These are phyloP conservation scores for Monosporascus ibericus DNA, from an alignment of 2,329 filamentous ascomycete species.

Conservation along the genomic window DNA sequence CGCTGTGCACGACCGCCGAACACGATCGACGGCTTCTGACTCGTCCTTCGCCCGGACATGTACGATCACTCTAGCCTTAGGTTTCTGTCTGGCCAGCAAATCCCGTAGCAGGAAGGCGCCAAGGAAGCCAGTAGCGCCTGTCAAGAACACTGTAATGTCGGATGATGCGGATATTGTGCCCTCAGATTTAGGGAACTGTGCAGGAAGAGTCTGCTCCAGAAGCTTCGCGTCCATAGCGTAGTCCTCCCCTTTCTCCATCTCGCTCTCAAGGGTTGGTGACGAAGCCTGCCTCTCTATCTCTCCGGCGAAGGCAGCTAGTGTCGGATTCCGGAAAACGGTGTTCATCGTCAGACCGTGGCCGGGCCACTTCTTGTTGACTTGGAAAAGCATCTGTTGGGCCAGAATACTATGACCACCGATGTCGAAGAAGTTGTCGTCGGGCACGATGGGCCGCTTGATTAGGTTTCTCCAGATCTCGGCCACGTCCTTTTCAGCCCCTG, in stretches of 20 bases:
- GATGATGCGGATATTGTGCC: conserved; percentile 45
- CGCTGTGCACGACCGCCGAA: neutral
- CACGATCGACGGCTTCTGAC: neutral
- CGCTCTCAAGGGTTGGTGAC: neutral
- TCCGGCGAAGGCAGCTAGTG: neutral
- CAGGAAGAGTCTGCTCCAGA: neutral
- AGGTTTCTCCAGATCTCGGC: conserved; percentile 58
- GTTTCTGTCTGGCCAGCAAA: neutral
- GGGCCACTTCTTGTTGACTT: conserved; percentile 32
- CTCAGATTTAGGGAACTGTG: conserved; percentile 35
- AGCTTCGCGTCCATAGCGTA: neutral
- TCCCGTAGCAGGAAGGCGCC: neutral
- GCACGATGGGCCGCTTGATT: conserved; percentile 50
- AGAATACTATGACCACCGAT: conserved; percentile 67
- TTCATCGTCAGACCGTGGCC: neutral
- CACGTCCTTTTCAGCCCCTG: conserved; percentile 50
- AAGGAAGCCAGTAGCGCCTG: neutral
- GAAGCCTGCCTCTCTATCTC: neutral
- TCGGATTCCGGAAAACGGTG: neutral
- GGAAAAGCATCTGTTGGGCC: conserved; percentile 64
- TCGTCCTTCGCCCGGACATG: neutral
- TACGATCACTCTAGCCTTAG: neutral
- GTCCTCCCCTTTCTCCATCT: neutral
- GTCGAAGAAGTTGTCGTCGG: conserved; percentile 58
- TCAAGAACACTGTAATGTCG: neutral